Conservation (phyloP, 768 basidiomycete genomes). For the Vararia minispora region DNA sequence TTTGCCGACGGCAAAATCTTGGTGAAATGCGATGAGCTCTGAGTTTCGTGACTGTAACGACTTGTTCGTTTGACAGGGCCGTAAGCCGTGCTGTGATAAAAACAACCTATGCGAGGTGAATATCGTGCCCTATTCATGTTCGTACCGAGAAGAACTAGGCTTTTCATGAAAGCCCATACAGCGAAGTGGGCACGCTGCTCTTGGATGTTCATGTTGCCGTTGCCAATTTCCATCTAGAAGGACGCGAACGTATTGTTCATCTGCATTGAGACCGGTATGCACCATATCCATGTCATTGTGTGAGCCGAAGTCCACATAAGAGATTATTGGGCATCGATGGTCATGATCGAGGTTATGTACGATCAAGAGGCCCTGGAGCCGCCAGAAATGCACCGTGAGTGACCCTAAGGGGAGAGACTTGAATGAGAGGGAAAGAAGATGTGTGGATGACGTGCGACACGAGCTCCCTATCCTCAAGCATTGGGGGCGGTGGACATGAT, state of each 20-base stretch:
- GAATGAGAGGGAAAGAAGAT: not conserved
- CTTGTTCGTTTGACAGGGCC: conserved; percentile 26
- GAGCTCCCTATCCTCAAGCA: conserved; percentile 49
- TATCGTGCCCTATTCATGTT: conserved; percentile 17
- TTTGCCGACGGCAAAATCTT: conserved; percentile 33
- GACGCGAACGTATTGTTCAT: no score
- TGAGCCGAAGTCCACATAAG: conserved; percentile 32
- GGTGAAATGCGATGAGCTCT: conserved; percentile 44
- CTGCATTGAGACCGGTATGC: conserved; percentile 25
- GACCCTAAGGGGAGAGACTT: conserved; percentile 25
- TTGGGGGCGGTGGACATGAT: conserved; percentile 17
- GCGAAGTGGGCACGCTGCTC: conserved; percentile 48
- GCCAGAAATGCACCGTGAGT: conserved; percentile 43
- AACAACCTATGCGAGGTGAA: not conserved
- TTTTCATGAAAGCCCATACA: conserved; percentile 48
- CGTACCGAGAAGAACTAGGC: conserved; percentile 39
- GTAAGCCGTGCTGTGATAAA: conserved; percentile 27
- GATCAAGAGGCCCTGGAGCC: conserved; percentile 38
- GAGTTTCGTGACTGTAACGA: conserved; percentile 38
- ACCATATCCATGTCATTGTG: conserved; percentile 57
- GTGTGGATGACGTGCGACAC: conserved; percentile 26
- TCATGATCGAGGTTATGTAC: conserved; percentile 36
- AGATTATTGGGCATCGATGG: conserved; percentile 30
- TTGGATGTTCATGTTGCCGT: conserved; percentile 35
- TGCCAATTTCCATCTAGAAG: conserved; percentile 34